phyloP scores from a whole-genome alignment of 176 grass and related monocot species.

The Oryza glaberrima region DNA sequence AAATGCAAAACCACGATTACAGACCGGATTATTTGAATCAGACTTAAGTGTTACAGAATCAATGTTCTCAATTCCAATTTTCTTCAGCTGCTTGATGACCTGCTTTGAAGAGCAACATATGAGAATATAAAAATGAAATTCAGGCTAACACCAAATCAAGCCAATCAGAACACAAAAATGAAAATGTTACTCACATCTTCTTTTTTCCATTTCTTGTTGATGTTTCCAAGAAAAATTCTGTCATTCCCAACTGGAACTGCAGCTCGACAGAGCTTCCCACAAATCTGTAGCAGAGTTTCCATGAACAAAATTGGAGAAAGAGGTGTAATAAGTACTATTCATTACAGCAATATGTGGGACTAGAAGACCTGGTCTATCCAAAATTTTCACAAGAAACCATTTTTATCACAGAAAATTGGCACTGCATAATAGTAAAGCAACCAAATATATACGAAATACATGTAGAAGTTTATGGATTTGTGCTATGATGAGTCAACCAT shows the following conservation, averaged over 20 bases:
- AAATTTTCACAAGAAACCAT: not conserved
- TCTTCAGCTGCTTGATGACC: not conserved
- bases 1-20: not conserved
- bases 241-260: constrained; percentile 54
- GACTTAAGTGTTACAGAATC: not conserved
- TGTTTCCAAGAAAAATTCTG: constrained; percentile 70
- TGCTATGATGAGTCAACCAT: not conserved
- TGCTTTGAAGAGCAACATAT: not conserved
- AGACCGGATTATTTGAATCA: not conserved
- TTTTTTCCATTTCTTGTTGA: constrained; percentile 73
- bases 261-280: constrained; percentile 61
- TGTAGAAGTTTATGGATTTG: not conserved
- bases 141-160: constrained; percentile 2
- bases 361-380: not conserved
- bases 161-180: not conserved
- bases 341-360: constrained; percentile 9
- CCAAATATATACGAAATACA: not conserved
- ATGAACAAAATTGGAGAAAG: constrained; percentile 16
- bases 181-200: constrained; percentile 64
- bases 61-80: not conserved
- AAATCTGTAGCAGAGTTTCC: constrained; percentile 37
- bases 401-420: not conserved
- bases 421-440: not conserved
- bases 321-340: constrained; percentile 8
- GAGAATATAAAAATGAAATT: not conserved